phyloP scores from a whole-genome alignment of 2,329 filamentous ascomycete genomes.

The Madurella fahalii region DNA sequence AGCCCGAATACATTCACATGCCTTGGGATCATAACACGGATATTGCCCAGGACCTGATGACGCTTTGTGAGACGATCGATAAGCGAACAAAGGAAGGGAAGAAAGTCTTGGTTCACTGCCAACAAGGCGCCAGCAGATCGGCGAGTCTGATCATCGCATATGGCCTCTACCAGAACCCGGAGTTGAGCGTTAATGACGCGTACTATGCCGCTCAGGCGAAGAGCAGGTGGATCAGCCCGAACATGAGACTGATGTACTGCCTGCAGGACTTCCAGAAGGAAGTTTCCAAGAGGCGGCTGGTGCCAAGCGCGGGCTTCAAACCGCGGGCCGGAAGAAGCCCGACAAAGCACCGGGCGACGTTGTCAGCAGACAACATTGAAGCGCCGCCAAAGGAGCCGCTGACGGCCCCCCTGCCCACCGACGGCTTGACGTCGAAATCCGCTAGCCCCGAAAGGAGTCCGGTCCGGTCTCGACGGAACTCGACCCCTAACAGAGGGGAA shows the following conservation, averaged over 20 bases:
- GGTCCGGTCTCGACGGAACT: constrained; percentile 49
- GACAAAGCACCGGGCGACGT: constrained; percentile 56
- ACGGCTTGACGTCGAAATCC: constrained; percentile 43
- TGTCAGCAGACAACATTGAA: constrained; percentile 57
- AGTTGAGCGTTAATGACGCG: constrained; percentile 74
- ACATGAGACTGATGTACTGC: constrained; percentile 90
- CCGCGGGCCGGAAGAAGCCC: constrained; percentile 51
- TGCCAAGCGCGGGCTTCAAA: constrained; percentile 45
- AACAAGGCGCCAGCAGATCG: constrained; percentile 80
- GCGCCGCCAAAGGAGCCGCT: constrained; percentile 51
- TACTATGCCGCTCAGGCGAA: constrained; percentile 76
- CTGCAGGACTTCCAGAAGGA: constrained; percentile 75
- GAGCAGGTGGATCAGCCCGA: constrained; percentile 84
- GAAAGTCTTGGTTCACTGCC: constrained; percentile 77
- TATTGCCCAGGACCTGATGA: constrained; percentile 72
- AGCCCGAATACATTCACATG: constrained; percentile 81
- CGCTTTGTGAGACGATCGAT: constrained; percentile 72
- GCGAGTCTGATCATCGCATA: constrained; percentile 85
- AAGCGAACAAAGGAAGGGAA: constrained; percentile 68
- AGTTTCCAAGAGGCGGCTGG: constrained; percentile 47
- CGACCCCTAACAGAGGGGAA: constrained; percentile 45
- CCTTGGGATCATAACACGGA: constrained; percentile 88
- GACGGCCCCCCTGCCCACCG: constrained; percentile 57
- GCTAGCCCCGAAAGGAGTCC: constrained; percentile 39
- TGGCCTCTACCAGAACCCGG: constrained; percentile 73